phyloP scores from a whole-genome alignment of 2,329 filamentous ascomycete genomes.

The Sclerotinia borealis region DNA sequence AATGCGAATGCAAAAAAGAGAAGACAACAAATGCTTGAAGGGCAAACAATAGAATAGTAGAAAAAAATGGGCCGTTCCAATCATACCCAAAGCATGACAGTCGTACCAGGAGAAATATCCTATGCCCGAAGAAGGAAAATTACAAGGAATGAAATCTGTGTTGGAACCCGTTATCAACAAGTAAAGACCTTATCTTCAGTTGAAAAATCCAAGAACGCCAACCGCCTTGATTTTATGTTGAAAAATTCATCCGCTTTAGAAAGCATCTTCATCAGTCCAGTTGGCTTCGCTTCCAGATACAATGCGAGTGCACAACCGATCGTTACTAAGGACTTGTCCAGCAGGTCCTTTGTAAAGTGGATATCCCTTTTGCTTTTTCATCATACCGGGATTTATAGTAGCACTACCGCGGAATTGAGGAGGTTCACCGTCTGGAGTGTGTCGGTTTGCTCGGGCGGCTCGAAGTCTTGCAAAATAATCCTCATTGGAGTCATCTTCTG shows the following conservation, averaged over 20 bases:
- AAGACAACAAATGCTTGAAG: neutral
- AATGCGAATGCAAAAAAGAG: neutral
- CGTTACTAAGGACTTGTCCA: slow-evolving; percentile 42
- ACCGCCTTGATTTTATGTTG: neutral
- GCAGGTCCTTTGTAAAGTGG: slow-evolving; percentile 43
- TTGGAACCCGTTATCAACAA: neutral
- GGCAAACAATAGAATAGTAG: neutral
- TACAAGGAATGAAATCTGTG: slow-evolving; percentile 7
- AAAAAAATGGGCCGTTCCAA: slow-evolving; percentile 3
- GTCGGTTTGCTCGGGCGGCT: slow-evolving; percentile 61
- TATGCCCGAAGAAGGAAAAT: slow-evolving; percentile 3
- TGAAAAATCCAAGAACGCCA: slow-evolving; percentile 1
- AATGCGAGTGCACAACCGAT: slow-evolving; percentile 55
- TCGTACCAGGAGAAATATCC: slow-evolving; percentile 6
- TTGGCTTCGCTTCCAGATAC: slow-evolving; percentile 54
- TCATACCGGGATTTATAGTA: slow-evolving; percentile 34
- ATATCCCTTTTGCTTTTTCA: slow-evolving; percentile 50
- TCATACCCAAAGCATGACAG: slow-evolving; percentile 4
- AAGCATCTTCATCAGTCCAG: slow-evolving; percentile 61
- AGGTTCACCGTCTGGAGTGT: slow-evolving; percentile 41
- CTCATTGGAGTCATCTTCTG: slow-evolving; percentile 69
- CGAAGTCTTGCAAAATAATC: slow-evolving; percentile 83
- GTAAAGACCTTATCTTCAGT: neutral
- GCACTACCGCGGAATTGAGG: slow-evolving; percentile 19
- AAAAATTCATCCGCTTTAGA: slow-evolving; percentile 31